phyloP scores from a whole-genome alignment of 1,139 yeast species.

The Fermentozyma sake region DNA sequence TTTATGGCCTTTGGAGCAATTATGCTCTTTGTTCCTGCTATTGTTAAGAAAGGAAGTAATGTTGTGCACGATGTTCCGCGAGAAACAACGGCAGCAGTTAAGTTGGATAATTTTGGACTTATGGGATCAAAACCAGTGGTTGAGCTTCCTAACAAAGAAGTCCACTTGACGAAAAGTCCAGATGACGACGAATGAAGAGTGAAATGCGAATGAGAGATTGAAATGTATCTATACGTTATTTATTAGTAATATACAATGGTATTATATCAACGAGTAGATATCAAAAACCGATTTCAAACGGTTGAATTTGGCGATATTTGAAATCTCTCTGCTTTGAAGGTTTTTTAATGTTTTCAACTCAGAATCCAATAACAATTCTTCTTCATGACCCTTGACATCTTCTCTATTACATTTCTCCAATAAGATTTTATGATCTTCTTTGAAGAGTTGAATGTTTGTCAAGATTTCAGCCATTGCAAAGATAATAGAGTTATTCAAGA shows the following conservation, averaged over 20 bases:
- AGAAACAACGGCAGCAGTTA: no score
- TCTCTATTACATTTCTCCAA: conserved; percentile 81
- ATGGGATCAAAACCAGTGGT: no score
- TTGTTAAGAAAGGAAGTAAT: no score
- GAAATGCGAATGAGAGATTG: no score
- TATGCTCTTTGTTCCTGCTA: no score
- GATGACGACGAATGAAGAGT: no score
- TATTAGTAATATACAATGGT: neutral
- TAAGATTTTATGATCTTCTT: conserved; percentile 60
- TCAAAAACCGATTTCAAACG: conserved; percentile 55
- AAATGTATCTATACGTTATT: no score
- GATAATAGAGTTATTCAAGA: conserved; percentile 27
- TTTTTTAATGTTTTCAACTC: conserved; percentile 69
- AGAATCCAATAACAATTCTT: conserved; percentile 64
- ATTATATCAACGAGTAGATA: conserved; percentile 18
- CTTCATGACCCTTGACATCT: conserved; percentile 83
- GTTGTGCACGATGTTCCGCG: no score
- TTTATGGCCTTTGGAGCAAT: no score
- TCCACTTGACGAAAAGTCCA: no score
- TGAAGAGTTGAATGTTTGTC: conserved; percentile 51
- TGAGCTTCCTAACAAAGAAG: no score
- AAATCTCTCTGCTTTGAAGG: conserved; percentile 55
- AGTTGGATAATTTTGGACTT: no score
- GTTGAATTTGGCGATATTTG: conserved; percentile 48
- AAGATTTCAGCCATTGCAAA: conserved; percentile 58